Conservation (phyloP, 2,329 filamentous ascomycete species). For the Fusarium phyllophilum region DNA sequence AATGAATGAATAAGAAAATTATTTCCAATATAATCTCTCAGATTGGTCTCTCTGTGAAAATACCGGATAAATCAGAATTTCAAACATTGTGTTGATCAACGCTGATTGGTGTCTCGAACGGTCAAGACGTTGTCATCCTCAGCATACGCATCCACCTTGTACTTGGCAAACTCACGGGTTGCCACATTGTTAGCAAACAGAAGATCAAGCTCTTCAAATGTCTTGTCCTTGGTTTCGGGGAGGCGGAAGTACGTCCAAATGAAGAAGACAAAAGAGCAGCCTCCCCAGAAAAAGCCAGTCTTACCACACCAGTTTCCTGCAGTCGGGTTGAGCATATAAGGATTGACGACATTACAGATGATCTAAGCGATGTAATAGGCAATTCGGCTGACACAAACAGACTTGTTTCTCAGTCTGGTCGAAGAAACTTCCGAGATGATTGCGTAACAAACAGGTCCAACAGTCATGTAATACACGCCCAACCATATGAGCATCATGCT, state of each 20-base stretch:
- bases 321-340: slow-evolving; percentile 45
- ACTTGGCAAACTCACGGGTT: slow-evolving; percentile 52
- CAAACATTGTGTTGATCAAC: not conserved
- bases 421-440: slow-evolving; percentile 52
- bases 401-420: slow-evolving; percentile 52
- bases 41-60: not conserved
- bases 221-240: slow-evolving; percentile 57
- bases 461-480: slow-evolving; percentile 51
- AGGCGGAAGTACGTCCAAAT: slow-evolving; percentile 62
- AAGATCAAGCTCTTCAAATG: slow-evolving; percentile 64
- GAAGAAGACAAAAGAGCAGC: slow-evolving; percentile 47
- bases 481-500: slow-evolving; percentile 54
- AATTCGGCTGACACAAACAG: slow-evolving; percentile 51
- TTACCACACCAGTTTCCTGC: slow-evolving; percentile 45
- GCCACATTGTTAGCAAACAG: slow-evolving; percentile 57
- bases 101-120: not conserved
- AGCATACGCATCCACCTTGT: slow-evolving; percentile 47
- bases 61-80: not conserved
- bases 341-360: slow-evolving; percentile 41
- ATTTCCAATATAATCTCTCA: too few relatives aligned
- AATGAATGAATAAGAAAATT: not conserved
- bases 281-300: slow-evolving; percentile 55
- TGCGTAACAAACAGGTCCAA: slow-evolving; percentile 55
- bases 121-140: slow-evolving; percentile 10
- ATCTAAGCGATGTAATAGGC: slow-evolving; percentile 38